These are phyloP conservation scores for Drosera capensis DNA, from an alignment of 148 eudicot species.

Conservation along the genomic window DNA sequence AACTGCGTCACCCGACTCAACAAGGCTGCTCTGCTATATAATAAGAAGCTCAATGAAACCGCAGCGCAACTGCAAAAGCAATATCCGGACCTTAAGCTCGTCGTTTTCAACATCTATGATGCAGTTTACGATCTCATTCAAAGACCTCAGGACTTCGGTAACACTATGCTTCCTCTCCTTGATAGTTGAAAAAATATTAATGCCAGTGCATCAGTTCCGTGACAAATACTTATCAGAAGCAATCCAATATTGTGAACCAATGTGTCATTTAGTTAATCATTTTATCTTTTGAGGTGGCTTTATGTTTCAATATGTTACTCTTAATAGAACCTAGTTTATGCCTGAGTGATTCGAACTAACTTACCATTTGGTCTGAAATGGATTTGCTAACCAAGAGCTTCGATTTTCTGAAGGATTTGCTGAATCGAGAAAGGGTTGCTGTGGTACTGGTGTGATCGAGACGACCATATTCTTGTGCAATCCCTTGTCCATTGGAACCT, in stretches of 20 bases:
- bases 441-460: conserved; percentile 85
- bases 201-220: neutral
- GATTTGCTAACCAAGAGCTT: neutral
- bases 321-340: too few species aligned
- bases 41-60: conserved; percentile 67
- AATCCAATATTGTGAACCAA: neutral
- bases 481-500: conserved; percentile 61
- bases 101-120: conserved; percentile 63
- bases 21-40: conserved; percentile 54
- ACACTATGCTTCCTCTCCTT: neutral
- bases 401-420: conserved; percentile 45
- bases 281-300: too few species aligned
- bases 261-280: neutral
- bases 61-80: conserved; percentile 39
- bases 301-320: too few species aligned
- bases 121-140: conserved; percentile 61
- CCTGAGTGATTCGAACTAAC: too few species aligned
- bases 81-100: conserved; percentile 61
- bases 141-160: conserved; percentile 58
- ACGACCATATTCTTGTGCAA: conserved; percentile 77
- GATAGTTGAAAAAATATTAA: neutral
- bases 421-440: conserved; percentile 76
- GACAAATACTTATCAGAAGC: neutral
- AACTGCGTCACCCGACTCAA: conserved; percentile 68
- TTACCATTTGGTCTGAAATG: neutral